Evolutionary conservation across 768 basidiomycete genomes (phyloP), one percentile per base, ranked within the genome.

Genomic region (Collybiopsis confluens): DNA sequence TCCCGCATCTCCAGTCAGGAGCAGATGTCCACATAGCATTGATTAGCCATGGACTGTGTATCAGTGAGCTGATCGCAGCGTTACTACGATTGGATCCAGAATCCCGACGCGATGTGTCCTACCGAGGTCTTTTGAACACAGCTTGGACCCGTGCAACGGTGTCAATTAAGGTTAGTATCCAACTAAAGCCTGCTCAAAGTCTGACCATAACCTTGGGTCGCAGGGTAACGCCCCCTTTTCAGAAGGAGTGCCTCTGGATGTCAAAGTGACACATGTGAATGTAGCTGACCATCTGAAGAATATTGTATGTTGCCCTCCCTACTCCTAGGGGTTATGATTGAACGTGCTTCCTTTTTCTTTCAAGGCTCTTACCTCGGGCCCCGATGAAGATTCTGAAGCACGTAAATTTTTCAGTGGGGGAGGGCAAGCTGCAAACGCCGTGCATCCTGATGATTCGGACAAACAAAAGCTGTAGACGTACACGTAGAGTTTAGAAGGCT

Each of bases 31-130:
- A 89, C 58, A 64, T 91, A 33, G 88, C 81, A 1, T 58, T 90
- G 30, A 83, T 87, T 45, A 87, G 88, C 61, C 90, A 91, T 65
- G 88, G 90, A 1, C 59, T 88, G 52, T 88, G 81, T 61, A 88
- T 91, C 40, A 73, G 74, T 43, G 82, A 85, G 64, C 59, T 88
- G 15, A 65, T 89, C 13, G 67, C 75, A 15, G 81, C 79, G 10
- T 60, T 90, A 16, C 59, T 89, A 23, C 66, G 69, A 40, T 58
- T 79, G 42, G 79, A 80, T 61, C 79, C 77, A 41, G 70, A 73
- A 53, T 73, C 78, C 37, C 65, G 70, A 8, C 63, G 65, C 8
- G 72, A 69, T 27, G 62, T 61, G 27, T 68, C 52, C 28, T 74
- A 67, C 54, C 69, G 57, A 54, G 86, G 87, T 2, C 65, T 90